phyloP scores from a whole-genome alignment of 2,329 filamentous ascomycete species.

The Huntiella savannae region DNA sequence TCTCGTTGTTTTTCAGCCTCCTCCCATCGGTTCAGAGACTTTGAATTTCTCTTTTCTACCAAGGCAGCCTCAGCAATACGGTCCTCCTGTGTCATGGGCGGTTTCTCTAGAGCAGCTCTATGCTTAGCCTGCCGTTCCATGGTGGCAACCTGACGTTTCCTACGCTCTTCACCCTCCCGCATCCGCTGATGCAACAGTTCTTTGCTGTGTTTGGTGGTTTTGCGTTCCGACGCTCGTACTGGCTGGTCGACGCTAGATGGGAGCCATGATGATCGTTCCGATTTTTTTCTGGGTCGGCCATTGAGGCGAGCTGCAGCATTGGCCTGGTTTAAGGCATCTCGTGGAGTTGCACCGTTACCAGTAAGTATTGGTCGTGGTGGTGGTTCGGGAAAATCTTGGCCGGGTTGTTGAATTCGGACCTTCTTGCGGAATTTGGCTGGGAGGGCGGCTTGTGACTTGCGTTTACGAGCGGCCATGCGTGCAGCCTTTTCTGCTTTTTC shows the following conservation, averaged over 20 bases:
- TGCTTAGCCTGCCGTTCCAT: slow-evolving; percentile 52
- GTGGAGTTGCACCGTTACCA: slow-evolving; percentile 19
- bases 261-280: slow-evolving; percentile 39
- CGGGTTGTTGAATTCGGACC: slow-evolving; percentile 46
- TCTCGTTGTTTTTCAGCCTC: slow-evolving; percentile 77
- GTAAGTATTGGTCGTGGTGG: background rate
- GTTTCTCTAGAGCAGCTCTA: slow-evolving; percentile 56
- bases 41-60: slow-evolving; percentile 72
- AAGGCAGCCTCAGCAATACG: slow-evolving; percentile 63
- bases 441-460: slow-evolving; percentile 49
- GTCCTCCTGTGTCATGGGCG: slow-evolving; percentile 72
- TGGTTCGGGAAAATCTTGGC: background rate
- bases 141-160: slow-evolving; percentile 48
- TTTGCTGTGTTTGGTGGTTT: slow-evolving; percentile 39
- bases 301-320: slow-evolving; percentile 19
- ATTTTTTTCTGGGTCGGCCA: slow-evolving; percentile 34
- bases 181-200: slow-evolving; percentile 50
- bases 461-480: slow-evolving; percentile 49
- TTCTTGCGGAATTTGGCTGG: slow-evolving; percentile 55
- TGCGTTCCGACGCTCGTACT: slow-evolving; percentile 37
- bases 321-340: slow-evolving; percentile 17
- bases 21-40: slow-evolving; percentile 86
- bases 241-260: slow-evolving; percentile 34
- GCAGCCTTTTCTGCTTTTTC: slow-evolving; percentile 57
- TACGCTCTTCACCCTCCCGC: slow-evolving; percentile 50